Evolutionary conservation across 495 filamentous ascomycete species (phyloP).

Genomic region (Penicillium taxi): DNA sequence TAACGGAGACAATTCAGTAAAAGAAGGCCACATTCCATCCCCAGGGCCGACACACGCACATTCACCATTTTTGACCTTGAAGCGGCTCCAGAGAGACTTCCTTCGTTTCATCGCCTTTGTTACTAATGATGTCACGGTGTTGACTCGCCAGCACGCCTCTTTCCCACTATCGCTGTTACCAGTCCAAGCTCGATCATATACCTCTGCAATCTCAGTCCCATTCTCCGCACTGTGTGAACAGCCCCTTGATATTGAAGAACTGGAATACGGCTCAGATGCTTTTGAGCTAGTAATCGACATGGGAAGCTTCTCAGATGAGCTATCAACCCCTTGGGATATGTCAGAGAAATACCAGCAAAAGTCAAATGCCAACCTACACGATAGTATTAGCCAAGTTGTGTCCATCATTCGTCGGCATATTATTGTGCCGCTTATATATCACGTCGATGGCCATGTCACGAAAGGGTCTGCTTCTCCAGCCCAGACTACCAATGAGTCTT

Average conservation of each 20-base stretch:
- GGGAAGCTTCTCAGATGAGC: conserved; percentile 16
- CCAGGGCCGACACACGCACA: conserved; percentile 25
- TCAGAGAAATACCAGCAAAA: too few relatives aligned
- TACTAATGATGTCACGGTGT: conserved; percentile 43
- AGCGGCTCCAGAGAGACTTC: conserved; percentile 63
- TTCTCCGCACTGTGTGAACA: conserved; percentile 52
- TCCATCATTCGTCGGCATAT: conserved; percentile 56
- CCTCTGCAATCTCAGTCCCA: conserved; percentile 53
- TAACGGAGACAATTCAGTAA: conserved; percentile 14
- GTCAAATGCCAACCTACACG: conserved; percentile 29
- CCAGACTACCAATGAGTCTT: conserved; percentile 35
- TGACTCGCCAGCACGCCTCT: conserved; percentile 53
- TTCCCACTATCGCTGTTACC: conserved; percentile 62
- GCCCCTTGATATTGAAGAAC: conserved; percentile 51
- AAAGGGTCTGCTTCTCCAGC: conserved; percentile 14
- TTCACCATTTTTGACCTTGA: conserved; percentile 56
- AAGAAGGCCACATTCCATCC: conserved; percentile 25
- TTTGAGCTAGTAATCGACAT: conserved; percentile 60
- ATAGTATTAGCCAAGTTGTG: conserved; percentile 47
- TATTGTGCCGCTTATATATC: conserved; percentile 47
- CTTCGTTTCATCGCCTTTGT: conserved; percentile 59
- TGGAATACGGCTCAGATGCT: conserved; percentile 59
- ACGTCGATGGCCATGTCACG: conserved; percentile 33
- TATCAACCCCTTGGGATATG: too few relatives aligned
- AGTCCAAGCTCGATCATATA: conserved; percentile 53